Evolutionary conservation across 768 basidiomycete genomes (phyloP), one percentile per base, ranked within the genome.

Genomic region (Cystobasidium ongulense): DNA sequence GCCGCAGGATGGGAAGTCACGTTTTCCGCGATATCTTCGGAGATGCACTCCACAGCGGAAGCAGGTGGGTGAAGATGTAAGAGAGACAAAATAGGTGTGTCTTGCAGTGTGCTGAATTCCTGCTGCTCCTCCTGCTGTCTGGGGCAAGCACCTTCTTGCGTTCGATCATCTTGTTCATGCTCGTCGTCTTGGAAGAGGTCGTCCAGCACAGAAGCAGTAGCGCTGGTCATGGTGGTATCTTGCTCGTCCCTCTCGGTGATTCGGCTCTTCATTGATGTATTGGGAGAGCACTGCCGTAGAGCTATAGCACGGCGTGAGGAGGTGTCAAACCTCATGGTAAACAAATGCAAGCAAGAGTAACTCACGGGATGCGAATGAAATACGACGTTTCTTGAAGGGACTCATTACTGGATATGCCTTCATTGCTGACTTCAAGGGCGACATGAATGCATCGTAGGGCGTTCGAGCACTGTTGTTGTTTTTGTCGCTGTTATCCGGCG

Each of bases 161-260:
- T 25, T 2, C 41, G 35, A 41, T 33, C 39, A 67, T 39, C 65
- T 50, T 33, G 4, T 23, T 67, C 39, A n/a, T 21, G 25, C 36
- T 66, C 64, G 5, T 25, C 50, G 13, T 64, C 63, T 17, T 11
- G 10, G 63, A 27, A 36, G 41, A 67, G 43, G 43, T 67, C 65
- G 31, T 67, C 65, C 3, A 67, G 50, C 4, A 67, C 52, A 38
- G 31, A 67, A 38, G 65, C 65, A 29, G 65, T 67, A 41, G 65
- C 43, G 43, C 65, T 52, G 15, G 50, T 67, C 41, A 67, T 31
- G 10, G 29, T 67, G 3, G 23, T 31, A 27, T 50, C 27, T 18
- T 10, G 27, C n/a, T 67, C 41, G 11, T 52, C 65, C 15, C 23
- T 33, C 21, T 38, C 36, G 36, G 18, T 61, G 5, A 61, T 38